phyloP scores from a whole-genome alignment of 2,329 filamentous ascomycete species.

The Reticulascus tulasneorum region DNA sequence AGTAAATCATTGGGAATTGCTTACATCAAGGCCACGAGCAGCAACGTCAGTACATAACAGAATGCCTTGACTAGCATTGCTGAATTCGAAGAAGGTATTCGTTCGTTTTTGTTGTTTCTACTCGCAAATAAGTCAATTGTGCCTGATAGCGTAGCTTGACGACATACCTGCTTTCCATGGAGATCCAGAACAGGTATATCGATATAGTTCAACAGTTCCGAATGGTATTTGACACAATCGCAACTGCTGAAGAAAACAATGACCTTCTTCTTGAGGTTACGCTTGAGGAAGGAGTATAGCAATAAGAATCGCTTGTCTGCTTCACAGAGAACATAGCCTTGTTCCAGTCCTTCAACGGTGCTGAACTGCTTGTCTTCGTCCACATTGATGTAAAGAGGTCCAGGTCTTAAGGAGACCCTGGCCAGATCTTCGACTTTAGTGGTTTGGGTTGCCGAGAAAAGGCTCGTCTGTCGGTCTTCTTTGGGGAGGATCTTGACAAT shows the following conservation, averaged over 20 bases:
- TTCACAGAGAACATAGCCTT: conserved; percentile 93
- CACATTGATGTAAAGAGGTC: conserved; percentile 95
- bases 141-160: too few relatives aligned
- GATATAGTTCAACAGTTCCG: conserved; percentile 95
- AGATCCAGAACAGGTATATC: conserved; percentile 84
- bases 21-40: conserved; percentile 82
- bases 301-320: conserved; percentile 91
- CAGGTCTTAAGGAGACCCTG: conserved; percentile 83
- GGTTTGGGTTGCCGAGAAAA: conserved; percentile 98
- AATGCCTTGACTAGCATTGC: conserved; percentile 71
- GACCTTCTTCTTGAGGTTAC: conserved; percentile 91
- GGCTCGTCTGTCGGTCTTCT: conserved; percentile 86
- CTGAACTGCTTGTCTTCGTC: conserved; percentile 85
- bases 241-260: conserved; percentile 95
- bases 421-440: conserved; percentile 98
- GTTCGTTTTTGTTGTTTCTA: conserved; percentile 99
- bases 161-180: conserved; percentile 91
- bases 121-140: too few relatives aligned
- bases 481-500: conserved; percentile 92
- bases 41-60: conserved; percentile 97
- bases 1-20: conserved; percentile 20
- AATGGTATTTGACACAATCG: conserved; percentile 92
- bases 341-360: conserved; percentile 90
- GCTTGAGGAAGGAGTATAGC: conserved; percentile 90
- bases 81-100: conserved; percentile 96